phyloP scores from a whole-genome alignment of 768 basidiomycete species.

The Calvatia gigantea region DNA sequence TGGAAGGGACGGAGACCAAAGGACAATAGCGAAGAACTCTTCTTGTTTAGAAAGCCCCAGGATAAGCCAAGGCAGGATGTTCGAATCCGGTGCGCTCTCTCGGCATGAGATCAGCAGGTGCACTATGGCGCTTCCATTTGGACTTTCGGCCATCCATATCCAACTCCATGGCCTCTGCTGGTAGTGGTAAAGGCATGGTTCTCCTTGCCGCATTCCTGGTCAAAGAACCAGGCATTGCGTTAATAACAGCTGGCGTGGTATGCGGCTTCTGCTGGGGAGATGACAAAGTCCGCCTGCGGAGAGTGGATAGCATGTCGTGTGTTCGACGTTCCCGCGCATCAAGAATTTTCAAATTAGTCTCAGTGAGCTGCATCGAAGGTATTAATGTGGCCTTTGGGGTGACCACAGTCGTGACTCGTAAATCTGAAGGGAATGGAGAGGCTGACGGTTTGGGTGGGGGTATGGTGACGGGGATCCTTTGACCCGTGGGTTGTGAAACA shows the following conservation, averaged over 20 bases:
- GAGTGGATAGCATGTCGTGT: conserved; percentile 61
- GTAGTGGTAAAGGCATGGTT: conserved; percentile 4
- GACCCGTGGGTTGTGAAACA: conserved; percentile 25
- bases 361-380: conserved; percentile 46
- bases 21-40: neutral
- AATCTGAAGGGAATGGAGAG: conserved; percentile 29
- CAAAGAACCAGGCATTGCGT: neutral
- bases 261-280: conserved; percentile 26
- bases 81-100: conserved; percentile 52
- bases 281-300: conserved; percentile 52
- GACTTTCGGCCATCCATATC: conserved; percentile 25
- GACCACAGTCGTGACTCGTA: conserved; percentile 46
- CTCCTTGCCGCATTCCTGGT: conserved; percentile 10
- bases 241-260: conserved; percentile 1
- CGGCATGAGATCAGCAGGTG: conserved; percentile 56
- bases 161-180: conserved; percentile 11
- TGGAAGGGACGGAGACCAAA: neutral
- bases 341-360: conserved; percentile 48
- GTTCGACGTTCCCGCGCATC: conserved; percentile 55
- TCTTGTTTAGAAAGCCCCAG: conserved; percentile 50
- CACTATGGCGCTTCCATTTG: conserved; percentile 54
- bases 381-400: conserved; percentile 41
- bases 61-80: conserved; percentile 54
- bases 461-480: conserved; percentile 24
- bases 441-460: conserved; percentile 34